Evolutionary conservation across 305 asterid genomes (phyloP).

Genomic region (Salvia sclarea): DNA sequence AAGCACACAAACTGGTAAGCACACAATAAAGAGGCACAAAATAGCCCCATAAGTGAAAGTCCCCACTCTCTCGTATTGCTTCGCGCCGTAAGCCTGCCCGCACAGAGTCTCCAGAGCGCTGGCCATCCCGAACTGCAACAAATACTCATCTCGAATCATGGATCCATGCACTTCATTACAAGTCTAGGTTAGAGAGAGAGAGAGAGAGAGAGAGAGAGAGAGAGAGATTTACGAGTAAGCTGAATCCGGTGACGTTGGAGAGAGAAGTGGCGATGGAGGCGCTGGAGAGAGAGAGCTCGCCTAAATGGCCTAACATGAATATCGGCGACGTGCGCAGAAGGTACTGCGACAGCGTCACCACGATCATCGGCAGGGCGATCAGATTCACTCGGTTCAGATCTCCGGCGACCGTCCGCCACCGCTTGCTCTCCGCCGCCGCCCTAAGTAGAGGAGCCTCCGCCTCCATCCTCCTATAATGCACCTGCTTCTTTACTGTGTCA

Average conservation of each 20-base stretch:
- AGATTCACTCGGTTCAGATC: constrained; percentile 43
- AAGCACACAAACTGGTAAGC: constrained; percentile 37
- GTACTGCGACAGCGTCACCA: constrained; percentile 37
- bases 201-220: no score
- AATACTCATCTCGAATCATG: no score
- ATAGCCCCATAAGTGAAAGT: constrained; percentile 42
- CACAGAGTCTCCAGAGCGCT: constrained; percentile 52
- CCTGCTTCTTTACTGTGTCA: no score
- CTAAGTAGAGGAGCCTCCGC: constrained; percentile 35
- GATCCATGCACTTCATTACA: no score
- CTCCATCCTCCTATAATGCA: no score
- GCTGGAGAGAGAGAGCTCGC: constrained; percentile 44
- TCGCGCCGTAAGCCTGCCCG: constrained; percentile 55
- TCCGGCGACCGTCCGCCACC: constrained; percentile 23
- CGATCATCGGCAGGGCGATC: constrained; percentile 43
- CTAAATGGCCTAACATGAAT: constrained; percentile 45
- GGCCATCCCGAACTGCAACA: constrained; percentile 43
- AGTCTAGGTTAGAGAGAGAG: no score
- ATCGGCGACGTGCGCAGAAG: constrained; percentile 37
- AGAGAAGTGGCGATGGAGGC: constrained; percentile 43
- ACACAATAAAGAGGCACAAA: constrained; percentile 40
- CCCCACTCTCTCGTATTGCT: constrained; percentile 32
- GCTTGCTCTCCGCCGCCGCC: background rate
- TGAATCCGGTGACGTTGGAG: constrained; percentile 43
- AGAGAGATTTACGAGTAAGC: constrained; percentile 34